These are phyloP conservation scores for Arthrinium phaeospermum DNA, from an alignment of 2,329 filamentous ascomycete genomes.

Conservation along the genomic window DNA sequence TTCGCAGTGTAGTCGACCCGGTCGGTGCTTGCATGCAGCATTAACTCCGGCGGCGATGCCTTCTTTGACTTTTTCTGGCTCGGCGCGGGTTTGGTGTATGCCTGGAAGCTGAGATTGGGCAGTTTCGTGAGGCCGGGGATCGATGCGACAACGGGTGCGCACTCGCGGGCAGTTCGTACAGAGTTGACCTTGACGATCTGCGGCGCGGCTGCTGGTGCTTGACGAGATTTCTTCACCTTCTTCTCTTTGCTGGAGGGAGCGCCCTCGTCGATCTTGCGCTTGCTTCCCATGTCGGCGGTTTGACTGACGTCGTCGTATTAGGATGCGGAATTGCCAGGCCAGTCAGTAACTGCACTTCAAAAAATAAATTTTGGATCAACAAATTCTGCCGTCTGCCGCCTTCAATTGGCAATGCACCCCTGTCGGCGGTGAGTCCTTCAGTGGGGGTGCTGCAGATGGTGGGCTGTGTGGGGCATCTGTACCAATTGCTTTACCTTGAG, in stretches of 20 bases:
- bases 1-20: slow-evolving; percentile 65
- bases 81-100: slow-evolving; percentile 50
- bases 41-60: slow-evolving; percentile 51
- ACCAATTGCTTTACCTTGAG: not conserved
- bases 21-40: slow-evolving; percentile 63
- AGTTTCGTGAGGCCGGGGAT: slow-evolving; percentile 47
- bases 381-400: slow-evolving; percentile 9
- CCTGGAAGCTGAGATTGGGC: slow-evolving; percentile 49
- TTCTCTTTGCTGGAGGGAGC: slow-evolving; percentile 55
- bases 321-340: not conserved
- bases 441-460: not conserved
- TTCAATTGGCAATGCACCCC: not conserved
- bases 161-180: slow-evolving; percentile 50
- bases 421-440: not conserved
- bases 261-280: slow-evolving; percentile 38
- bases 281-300: slow-evolving; percentile 6
- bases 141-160: slow-evolving; percentile 58
- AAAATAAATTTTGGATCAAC: slow-evolving; percentile 11
- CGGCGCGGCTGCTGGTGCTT: slow-evolving; percentile 34
- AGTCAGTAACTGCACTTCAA: not conserved
- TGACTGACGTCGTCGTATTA: not conserved
- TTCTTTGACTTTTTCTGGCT: slow-evolving; percentile 48
- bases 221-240: slow-evolving; percentile 27
- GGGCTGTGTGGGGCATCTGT: not conserved
- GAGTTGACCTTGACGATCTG: slow-evolving; percentile 52